Base-by-base conservation (phyloP, 495 filamentous ascomycete species). In the Letharia lupina region DNA sequence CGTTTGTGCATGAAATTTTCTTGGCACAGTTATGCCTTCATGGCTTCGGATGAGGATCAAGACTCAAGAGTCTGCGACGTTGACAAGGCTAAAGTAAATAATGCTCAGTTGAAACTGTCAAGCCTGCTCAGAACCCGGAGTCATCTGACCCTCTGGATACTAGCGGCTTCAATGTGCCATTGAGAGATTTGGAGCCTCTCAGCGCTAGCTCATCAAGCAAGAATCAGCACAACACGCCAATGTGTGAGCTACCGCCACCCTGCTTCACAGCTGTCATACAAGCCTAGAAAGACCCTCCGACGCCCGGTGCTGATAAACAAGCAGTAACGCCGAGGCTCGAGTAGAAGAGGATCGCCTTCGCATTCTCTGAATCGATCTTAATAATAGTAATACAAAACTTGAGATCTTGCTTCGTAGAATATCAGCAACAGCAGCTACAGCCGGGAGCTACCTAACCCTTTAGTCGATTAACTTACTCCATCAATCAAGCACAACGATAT, bases 401-500 rank as follows among this genome's bases (percentile, higher is more conserved):
- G 12, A 18, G 18, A 3, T 31, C 20, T 35, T 7, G 52, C n/a
- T 56, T 56, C 52, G 4, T 56, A 15, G 52, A 56, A 13, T 33
- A 33, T 35, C 15, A 35, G 52, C 23, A 35, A 35, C 31, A 35
- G 3, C 4, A 56, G 15, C 31, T 33, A 16, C 52, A 31, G 52
- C 15, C 52, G 6, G 52, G 52, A 56, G 31, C 52, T 42, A 47
- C 18, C 20, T 56, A 23, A 31, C 23, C 10, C 31, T 16, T 33
- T 56, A 13, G 28, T 33, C 52, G 18, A 5, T 35, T 13, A 56
- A 18, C 10, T 56, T 16, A 56, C 28, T 33, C 31, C 12, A 4
- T 56, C 28, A 56, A 33, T 56, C 52, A 56, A 56, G 52, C 52
- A 56, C 52, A 56, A 56, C 31, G 35, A 56, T 35, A 33, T 35